Evolutionary conservation across 202 grass and related monocot species (phyloP).

Genomic region (Zizania palustris): DNA sequence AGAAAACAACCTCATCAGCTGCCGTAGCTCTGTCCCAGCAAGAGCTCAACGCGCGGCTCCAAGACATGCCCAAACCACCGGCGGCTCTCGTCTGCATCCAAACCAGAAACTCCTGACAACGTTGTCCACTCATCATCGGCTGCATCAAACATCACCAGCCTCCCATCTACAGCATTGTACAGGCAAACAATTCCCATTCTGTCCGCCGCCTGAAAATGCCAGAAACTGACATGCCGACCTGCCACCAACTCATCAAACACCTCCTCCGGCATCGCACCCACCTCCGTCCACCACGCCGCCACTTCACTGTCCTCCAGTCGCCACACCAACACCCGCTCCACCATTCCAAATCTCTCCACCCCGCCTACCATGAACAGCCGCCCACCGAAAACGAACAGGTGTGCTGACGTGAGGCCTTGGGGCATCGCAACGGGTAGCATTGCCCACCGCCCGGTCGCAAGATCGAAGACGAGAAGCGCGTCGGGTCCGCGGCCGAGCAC

Average conservation of each 20-base stretch:
- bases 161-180: constrained; percentile 42
- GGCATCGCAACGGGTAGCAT: constrained; percentile 42
- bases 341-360: constrained; percentile 38
- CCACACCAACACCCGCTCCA: constrained; percentile 48
- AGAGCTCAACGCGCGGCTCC: constrained; percentile 38
- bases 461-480: constrained; percentile 50
- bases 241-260: constrained; percentile 47
- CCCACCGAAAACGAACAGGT: constrained; percentile 49
- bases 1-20: constrained; percentile 32
- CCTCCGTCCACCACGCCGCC: constrained; percentile 34
- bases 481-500: constrained; percentile 53
- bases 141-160: constrained; percentile 58
- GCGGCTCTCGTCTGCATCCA: constrained; percentile 20
- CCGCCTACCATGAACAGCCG: constrained; percentile 54
- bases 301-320: not conserved
- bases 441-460: constrained; percentile 37
- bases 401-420: constrained; percentile 16
- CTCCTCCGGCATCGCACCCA: constrained; percentile 36
- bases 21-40: not conserved
- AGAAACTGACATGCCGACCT: constrained; percentile 31
- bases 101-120: constrained; percentile 23
- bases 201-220: constrained; percentile 50
- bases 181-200: constrained; percentile 59
- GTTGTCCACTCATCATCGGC: constrained; percentile 29
- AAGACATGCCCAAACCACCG: constrained; percentile 65